These are phyloP conservation scores for Hylodesmum podocarpum DNA, from an alignment of 306 rosid species.

Conservation along the genomic window DNA sequence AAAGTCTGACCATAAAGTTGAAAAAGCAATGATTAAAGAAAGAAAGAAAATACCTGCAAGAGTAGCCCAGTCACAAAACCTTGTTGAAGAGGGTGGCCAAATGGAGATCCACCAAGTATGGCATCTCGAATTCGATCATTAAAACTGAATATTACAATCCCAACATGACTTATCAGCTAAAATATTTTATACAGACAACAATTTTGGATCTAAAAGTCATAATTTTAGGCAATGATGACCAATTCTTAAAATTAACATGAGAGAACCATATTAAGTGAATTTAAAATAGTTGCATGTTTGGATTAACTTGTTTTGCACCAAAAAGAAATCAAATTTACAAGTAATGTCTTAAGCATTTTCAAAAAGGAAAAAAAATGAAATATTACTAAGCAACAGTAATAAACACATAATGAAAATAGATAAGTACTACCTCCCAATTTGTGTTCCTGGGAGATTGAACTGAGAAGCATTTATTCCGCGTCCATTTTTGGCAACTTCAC, in stretches of 20 bases:
- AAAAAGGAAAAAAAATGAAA: not conserved
- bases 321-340: not conserved
- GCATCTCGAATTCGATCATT: slow-evolving; percentile 97
- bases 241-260: slow-evolving; percentile 4
- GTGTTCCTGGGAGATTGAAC: slow-evolving; percentile 74
- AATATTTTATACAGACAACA: slow-evolving; percentile 18
- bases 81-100: slow-evolving; percentile 96
- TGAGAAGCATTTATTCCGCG: slow-evolving; percentile 97
- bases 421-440: slow-evolving; percentile 80
- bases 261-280: slow-evolving; percentile 8
- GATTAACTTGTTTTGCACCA: not conserved
- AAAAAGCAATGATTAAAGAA: not conserved
- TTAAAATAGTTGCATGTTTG: not conserved
- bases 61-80: slow-evolving; percentile 89
- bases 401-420: slow-evolving; percentile 10
- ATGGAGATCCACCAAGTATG: slow-evolving; percentile 93
- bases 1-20: not conserved
- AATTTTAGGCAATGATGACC: not conserved
- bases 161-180: slow-evolving; percentile 26
- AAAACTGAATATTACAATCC: slow-evolving; percentile 53
- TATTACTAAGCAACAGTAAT: slow-evolving; percentile 2
- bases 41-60: slow-evolving; percentile 56
- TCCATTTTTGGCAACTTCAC: slow-evolving; percentile 89
- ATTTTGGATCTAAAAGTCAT: slow-evolving; percentile 8
- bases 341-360: not conserved